Base-by-base conservation (phyloP, 805 yeast species). In the Ogataea degrootiae region DNA sequence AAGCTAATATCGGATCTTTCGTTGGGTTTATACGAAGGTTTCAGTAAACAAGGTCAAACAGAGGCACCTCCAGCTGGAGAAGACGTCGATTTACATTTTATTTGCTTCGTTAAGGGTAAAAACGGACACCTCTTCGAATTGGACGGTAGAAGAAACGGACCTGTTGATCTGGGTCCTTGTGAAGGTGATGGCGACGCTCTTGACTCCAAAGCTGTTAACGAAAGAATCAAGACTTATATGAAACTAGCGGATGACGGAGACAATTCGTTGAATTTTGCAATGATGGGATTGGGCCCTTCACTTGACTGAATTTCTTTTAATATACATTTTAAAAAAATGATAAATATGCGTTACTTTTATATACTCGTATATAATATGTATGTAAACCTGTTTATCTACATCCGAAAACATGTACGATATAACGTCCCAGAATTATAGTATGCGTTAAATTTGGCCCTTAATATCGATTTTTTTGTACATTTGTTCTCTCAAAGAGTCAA, bases 121-220 rank as follows among this genome's bases (percentile, higher is more conserved):
- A 74, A 79, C 52, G 79, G 77, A 8, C 79, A 78, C 49, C 60
- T 92, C 19, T 87, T 80, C 58, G 98, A 92, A 66, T 73, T 92
- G 34, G 99, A 92, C 61, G 99, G 99, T 1, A 75, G 98, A 53
- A 74, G 95, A 53, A 66, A 66, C 34, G 94, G 96, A 0, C 89
- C 96, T 0, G 72, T 83, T 34, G 80, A 76, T 49, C 67, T 89
- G 37, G 90, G 82, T 16, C 46, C 50, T 1, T 51, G 61, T 1
- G 38, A 44, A 6, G 62, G 57, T 2, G 69, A 67, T 4, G 52
- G 58, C 1, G 83, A 83, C 55, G 72, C 87, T 34, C 50, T 87
- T n/a, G 71, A 73, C 29, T 82, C 81, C 38, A 66, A 72, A 2
- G 59, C 65, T 8, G 69, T 91, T 6, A 58, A 70, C 11, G 66